These are phyloP conservation scores for Hygrophoropsis aurantiaca DNA, from an alignment of 768 basidiomycete genomes.

Conservation along the genomic window DNA sequence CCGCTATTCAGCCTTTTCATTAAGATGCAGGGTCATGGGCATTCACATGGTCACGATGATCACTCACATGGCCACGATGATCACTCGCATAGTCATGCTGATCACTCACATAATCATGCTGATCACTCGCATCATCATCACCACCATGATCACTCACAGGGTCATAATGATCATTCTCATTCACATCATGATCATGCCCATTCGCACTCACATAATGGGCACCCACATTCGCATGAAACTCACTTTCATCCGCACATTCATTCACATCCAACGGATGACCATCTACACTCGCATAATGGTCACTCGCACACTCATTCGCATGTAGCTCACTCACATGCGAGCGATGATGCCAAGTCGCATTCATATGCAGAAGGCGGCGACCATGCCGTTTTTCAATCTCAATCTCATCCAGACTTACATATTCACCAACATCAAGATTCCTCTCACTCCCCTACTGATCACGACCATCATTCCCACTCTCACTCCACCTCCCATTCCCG, in stretches of 20 bases:
- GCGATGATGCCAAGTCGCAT: conserved; percentile 23
- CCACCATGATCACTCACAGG: conserved; percentile 32
- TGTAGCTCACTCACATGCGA: conserved; percentile 23
- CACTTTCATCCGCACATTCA: conserved; percentile 26
- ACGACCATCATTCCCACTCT: conserved; percentile 14
- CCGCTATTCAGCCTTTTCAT: background rate
- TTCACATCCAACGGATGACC: conserved; percentile 18
- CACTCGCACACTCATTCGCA: conserved; percentile 28
- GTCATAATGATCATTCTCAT: conserved; percentile 32
- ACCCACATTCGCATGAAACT: conserved; percentile 11
- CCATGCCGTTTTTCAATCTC: conserved; percentile 27
- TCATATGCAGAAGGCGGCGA: conserved; percentile 17
- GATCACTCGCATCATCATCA: conserved; percentile 32
- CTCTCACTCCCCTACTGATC: background rate
- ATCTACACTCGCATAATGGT: conserved; percentile 11
- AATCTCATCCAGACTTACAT: conserved; percentile 16
- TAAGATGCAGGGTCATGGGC: conserved; percentile 16
- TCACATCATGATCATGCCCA: conserved; percentile 20
- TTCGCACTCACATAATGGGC: conserved; percentile 23
- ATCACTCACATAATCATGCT: conserved; percentile 12
- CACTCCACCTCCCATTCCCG: conserved; percentile 11
- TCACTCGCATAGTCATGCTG: conserved; percentile 34
- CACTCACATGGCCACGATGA: conserved; percentile 29
- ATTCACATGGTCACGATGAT: conserved; percentile 61
- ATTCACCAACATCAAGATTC: too few relatives aligned